Evolutionary conservation across 768 basidiomycete genomes (phyloP), one percentile per base, ranked within the genome.

Genomic region (Coprinopsis strossmayeri): DNA sequence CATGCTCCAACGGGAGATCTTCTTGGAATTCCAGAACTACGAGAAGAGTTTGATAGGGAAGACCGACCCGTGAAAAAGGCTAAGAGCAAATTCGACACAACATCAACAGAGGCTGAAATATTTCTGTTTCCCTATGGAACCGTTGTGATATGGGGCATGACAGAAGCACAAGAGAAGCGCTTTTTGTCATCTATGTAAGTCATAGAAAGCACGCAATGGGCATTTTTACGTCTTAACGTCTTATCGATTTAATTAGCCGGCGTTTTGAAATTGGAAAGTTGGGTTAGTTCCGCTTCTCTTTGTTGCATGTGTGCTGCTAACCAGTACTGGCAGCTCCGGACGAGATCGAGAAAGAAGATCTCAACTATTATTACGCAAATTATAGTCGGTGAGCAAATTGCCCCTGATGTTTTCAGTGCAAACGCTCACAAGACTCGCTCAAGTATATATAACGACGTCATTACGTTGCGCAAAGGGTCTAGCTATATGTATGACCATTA

Each of bases 111-210:
- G 54, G 87, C 88, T 7, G 94, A 96, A 65, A 87, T 96, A 47
- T 96, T 95, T 64, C 68, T 96, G 55, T 97, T 96, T 65, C 79
- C 86, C 53, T 96, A 95, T 61, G 94, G 94, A 11, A 93, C 91
- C 0, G 88, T 95, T 23, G 94, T 97, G 21, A 89, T 95, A 45
- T 97, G 94, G 94, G 94, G 94, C 21, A 96, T 97, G 93, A 85
- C 89, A 32, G 91, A 96, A 62, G 72, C 81, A 3, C 90, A 96
- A 59, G 94, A 97, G 70, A 87, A 79, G 63, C 75, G 92, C 7
- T 92, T 97, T 59, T 68, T 97, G 53, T 82, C 87, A 23, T 93
- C 92, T 18, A 77, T 97, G 94, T 94, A 59, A 66, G 89, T 71
- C 24, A n/a, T n/a, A n/a, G n/a, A n/a, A n/a, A n/a, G n/a, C n/a